phyloP scores from a whole-genome alignment of 2,329 filamentous ascomycete genomes.

The Annulohypoxylon truncatum region DNA sequence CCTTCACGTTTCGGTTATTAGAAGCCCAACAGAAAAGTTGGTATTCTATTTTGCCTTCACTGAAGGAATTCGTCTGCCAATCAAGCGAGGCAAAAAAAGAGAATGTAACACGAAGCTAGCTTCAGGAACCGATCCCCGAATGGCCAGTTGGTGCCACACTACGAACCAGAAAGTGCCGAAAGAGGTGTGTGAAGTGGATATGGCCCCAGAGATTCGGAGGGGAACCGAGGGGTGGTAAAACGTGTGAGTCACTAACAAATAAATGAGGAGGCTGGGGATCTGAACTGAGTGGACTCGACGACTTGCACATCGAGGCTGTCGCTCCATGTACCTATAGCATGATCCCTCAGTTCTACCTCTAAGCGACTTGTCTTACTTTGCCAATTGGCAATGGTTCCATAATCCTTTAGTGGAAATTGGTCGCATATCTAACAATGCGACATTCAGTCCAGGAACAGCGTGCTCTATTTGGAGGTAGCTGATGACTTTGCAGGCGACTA shows the following conservation, averaged over 20 bases:
- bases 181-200: slow-evolving; percentile 13
- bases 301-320: slow-evolving; percentile 4
- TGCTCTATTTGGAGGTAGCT: slow-evolving; percentile 1
- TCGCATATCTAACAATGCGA: slow-evolving; percentile 1
- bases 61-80: slow-evolving; percentile 23
- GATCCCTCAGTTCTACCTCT: neutral
- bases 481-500: neutral
- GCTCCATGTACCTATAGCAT: slow-evolving; percentile 9
- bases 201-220: slow-evolving; percentile 9
- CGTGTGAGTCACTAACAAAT: slow-evolving; percentile 45
- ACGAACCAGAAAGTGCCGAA: slow-evolving; percentile 18
- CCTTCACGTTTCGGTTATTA: slow-evolving; percentile 16
- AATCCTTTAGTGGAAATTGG: neutral
- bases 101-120: slow-evolving; percentile 33
- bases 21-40: slow-evolving; percentile 21
- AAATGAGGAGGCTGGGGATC: slow-evolving; percentile 43
- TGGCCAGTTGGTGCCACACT: slow-evolving; percentile 5
- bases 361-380: slow-evolving; percentile 10
- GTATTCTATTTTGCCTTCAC: slow-evolving; percentile 1
- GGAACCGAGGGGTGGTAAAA: slow-evolving; percentile 28
- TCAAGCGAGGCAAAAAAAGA: slow-evolving; percentile 15
- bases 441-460: slow-evolving; percentile 11
- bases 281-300: slow-evolving; percentile 10
- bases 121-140: slow-evolving; percentile 36
- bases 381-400: slow-evolving; percentile 7